Base-by-base conservation (phyloP, 1,284 basidiomycete genomes). In the Vanrija humicola region DNA sequence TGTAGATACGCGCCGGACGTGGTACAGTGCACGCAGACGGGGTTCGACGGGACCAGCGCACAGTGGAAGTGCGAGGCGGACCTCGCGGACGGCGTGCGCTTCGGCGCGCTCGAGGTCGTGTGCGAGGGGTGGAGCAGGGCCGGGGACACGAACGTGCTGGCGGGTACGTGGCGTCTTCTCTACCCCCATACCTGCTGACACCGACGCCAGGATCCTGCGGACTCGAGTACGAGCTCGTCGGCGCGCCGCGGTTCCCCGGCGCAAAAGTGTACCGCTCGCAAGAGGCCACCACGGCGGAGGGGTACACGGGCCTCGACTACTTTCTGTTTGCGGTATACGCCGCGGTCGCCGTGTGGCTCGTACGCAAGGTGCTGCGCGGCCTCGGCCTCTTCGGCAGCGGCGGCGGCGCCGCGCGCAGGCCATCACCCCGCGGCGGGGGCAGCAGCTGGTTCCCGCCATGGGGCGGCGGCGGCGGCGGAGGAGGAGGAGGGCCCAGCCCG, bases 21-120 rank as follows among this genome's bases (percentile, higher is more conserved):
- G n/a, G 86, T 96, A 26, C 84, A 89, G 61, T 97, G 92, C 73
- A 79, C 79, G 46, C 89, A 87, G 61, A 79, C 86, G 46, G 90
- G 92, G 39, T 87, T 88, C 8, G 77, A 78, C 58, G 90, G 87
- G 2, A 78, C 82, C 1, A 70, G 69, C 1, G 83, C 90, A 5
- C 89, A 93, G 66, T 94, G 90, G 90, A 88, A 86, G 86, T 97
- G 93, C 72, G 85, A 90, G 70, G 89, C 92, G 7, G 92, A 97
- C 69, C 78, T 97, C 9, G 92, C 92, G 3, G 83, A 85, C 43
- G 79, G 83, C 3, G 72, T 94, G 52, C 80, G 89, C 15, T 86
- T 97, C 56, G 93, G 93, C 8, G 81, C 84, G 54, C 85, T 95
- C 0, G 82, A 85, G 58, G 87, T 97, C 1, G 86, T 84, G 19